Conservation (phyloP, 1,139 yeast species). For the Saccharomyces hybrid region DNA sequence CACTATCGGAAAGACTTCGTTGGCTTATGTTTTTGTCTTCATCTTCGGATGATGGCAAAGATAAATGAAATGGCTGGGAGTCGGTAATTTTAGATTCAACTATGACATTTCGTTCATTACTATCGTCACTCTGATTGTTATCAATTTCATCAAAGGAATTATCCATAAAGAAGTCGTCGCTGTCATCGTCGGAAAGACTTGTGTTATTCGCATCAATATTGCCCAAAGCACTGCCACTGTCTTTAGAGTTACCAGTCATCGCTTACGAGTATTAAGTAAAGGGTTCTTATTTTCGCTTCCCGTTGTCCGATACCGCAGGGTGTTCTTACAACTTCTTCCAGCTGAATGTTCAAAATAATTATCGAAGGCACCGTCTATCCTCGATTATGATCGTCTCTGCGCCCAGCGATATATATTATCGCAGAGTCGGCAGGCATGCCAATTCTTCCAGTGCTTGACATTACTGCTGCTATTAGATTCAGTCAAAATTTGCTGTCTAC, state of each 20-base stretch:
- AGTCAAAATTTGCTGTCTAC: not conserved
- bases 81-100: not conserved
- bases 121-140: not conserved
- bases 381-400: not conserved
- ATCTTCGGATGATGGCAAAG: not conserved
- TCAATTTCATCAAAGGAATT: slow-evolving; percentile 8
- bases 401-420: not conserved
- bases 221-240: not conserved
- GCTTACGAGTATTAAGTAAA: not conserved
- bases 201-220: not conserved
- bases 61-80: not conserved
- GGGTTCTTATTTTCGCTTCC: not conserved
- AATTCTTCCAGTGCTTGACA: not conserved
- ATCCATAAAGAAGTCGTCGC: slow-evolving; percentile 4
- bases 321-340: not conserved
- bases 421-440: not conserved
- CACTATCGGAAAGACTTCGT: not conserved
- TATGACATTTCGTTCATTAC: not conserved
- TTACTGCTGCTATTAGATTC: not conserved
- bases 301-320: not conserved
- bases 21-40: not conserved
- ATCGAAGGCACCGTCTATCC: too few species aligned
- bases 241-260: not conserved
- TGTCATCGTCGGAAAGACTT: not conserved
- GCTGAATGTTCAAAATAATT: not conserved